Evolutionary conservation across 164 flowering plant species (phyloP).

Genomic region (Stephania japonica): DNA sequence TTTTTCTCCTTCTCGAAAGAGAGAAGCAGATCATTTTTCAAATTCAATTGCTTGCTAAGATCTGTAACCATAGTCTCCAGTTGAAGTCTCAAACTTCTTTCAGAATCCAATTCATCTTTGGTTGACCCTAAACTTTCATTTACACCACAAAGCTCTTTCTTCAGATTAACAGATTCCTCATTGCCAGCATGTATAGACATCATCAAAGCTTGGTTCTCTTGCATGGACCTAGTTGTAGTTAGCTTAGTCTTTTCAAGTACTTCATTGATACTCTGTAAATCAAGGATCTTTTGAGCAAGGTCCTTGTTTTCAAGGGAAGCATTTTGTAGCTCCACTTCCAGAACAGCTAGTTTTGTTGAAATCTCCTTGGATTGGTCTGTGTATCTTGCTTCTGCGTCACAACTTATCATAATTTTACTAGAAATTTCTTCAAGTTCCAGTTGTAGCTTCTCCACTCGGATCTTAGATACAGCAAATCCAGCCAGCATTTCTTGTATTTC

Average conservation of each 20-base stretch:
- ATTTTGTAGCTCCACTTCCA: constrained; percentile 52
- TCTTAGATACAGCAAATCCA: constrained; percentile 36
- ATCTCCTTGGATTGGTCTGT: constrained; percentile 33
- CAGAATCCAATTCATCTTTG: constrained; percentile 37
- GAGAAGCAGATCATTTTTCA: constrained; percentile 35
- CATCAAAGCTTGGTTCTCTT: constrained; percentile 27
- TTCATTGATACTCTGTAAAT: constrained; percentile 33
- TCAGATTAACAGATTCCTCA: constrained; percentile 44
- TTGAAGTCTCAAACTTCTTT: constrained; percentile 37
- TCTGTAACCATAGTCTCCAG: constrained; percentile 42
- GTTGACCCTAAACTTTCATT: constrained; percentile 35
- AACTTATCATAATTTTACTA: constrained; percentile 32
- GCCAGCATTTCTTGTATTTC: constrained; percentile 31
- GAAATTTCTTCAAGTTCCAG: constrained; percentile 39
- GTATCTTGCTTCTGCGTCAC: constrained; percentile 49
- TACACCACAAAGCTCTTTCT: constrained; percentile 34
- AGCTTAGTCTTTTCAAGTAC: constrained; percentile 40
- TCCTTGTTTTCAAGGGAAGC: constrained; percentile 35
- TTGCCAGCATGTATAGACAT: constrained; percentile 35
- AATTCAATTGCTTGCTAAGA: constrained; percentile 40
- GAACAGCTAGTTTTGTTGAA: constrained; percentile 33
- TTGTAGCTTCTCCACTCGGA: constrained; percentile 51
- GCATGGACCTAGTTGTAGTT: constrained; percentile 34
- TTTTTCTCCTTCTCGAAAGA: constrained; percentile 33
- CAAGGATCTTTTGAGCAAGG: constrained; percentile 40